Evolutionary conservation across 2,329 filamentous ascomycete genomes (phyloP), one percentile per base, ranked within the genome.

Genomic region (Cordyceps sp.): DNA sequence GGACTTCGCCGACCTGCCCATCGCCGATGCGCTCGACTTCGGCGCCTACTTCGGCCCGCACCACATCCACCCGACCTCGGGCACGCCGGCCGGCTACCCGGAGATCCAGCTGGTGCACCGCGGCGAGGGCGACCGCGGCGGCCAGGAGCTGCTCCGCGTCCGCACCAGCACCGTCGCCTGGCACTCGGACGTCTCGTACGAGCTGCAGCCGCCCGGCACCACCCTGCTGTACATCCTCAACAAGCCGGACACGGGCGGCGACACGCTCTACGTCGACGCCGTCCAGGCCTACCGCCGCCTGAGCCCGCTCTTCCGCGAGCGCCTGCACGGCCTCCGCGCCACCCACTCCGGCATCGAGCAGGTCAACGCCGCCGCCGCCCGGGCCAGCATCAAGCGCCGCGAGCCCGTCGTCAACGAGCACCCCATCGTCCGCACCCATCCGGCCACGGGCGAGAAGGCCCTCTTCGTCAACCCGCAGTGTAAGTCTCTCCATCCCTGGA

Each of bases 201-300:
- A 93, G 59, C 61, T 70, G 42, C 85, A 94, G 56, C 84, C 86
- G 2, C 84, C 86, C 0, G 83, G 84, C 20, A 93, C 84, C 0
- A 93, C 86, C 0, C 92, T 93, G 55, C 56, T 93, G 23, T 93
- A 92, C 49, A 65, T 85, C 31, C 67, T 94, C n/a, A 84, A 93
- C 48, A 76, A 71, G 28, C 85, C 85, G 1, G 63, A 70, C 25
- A 76, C 72, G 1, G 85, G 85, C 23, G 86, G 85, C 30, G 85
- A 93, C 49, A 93, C 85, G 0, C 59, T 92, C 4, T 93, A 93
- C 45, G 73, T 66, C 29, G 79, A 92, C 48, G 73, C 78, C 42
- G 83, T 65, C 0, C 78, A 80, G 52, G 85, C 86, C 1, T 94
- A 93, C 50, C 70, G 74, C 39, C 68, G 85, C 6, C 65, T 94